Evolutionary conservation across 768 basidiomycete species (phyloP).

Genomic region (Amanita rimosa): DNA sequence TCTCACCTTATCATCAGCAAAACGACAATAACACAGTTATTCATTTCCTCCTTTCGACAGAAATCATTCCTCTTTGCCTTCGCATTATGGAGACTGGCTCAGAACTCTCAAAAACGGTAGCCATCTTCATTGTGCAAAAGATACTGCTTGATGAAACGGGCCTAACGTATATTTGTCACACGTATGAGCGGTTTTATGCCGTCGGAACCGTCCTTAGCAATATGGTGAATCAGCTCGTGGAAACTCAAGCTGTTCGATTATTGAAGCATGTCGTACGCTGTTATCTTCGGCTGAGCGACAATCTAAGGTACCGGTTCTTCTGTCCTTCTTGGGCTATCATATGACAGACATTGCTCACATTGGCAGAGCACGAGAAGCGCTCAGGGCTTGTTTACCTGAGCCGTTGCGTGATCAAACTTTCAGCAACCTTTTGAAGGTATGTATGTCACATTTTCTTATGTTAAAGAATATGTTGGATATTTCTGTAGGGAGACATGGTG

Average conservation of each 20-base stretch:
- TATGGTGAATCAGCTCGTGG: slow-evolving; percentile 97
- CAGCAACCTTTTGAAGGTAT: slow-evolving; percentile 77
- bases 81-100: slow-evolving; percentile 99
- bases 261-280: slow-evolving; percentile 98
- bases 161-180: slow-evolving; percentile 97
- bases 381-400: slow-evolving; percentile 92
- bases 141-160: slow-evolving; percentile 96
- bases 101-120: slow-evolving; percentile 96
- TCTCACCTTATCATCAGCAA: slow-evolving; percentile 47
- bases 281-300: slow-evolving; percentile 92
- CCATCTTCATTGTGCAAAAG: slow-evolving; percentile 99
- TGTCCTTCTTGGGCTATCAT: background rate
- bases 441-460: slow-evolving; percentile 10
- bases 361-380: slow-evolving; percentile 82
- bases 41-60: slow-evolving; percentile 96
- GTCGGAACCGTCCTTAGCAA: slow-evolving; percentile 97
- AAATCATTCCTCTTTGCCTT: slow-evolving; percentile 98
- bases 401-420: slow-evolving; percentile 93
- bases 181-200: slow-evolving; percentile 99
- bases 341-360: slow-evolving; percentile 9
- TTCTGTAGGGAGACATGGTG: slow-evolving; percentile 83
- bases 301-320: slow-evolving; percentile 76
- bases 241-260: slow-evolving; percentile 92
- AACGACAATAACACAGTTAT: slow-evolving; percentile 99
- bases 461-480: slow-evolving; percentile 10